Evolutionary conservation across 257 asterid species (phyloP).

Genomic region (Anisodus tanguticus): DNA sequence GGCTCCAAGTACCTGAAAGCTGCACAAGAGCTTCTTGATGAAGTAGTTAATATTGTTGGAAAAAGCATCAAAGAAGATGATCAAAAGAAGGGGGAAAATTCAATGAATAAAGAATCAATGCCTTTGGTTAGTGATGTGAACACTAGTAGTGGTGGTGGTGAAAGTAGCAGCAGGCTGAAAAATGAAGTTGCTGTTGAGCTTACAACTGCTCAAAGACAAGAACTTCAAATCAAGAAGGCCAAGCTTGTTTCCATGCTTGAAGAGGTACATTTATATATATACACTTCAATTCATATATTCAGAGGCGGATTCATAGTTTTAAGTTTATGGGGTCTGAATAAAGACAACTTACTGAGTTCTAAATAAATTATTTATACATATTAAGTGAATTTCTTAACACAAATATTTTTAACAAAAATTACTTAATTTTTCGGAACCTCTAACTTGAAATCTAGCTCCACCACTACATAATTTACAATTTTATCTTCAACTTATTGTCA

Average conservation of each 20-base stretch:
- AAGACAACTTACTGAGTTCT: too few relatives aligned
- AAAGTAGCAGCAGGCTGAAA: conserved; percentile 25
- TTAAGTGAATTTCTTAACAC: not conserved
- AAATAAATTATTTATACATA: too few relatives aligned
- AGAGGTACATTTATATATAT: conserved; percentile 56
- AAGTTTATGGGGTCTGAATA: not conserved
- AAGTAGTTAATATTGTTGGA: conserved; percentile 56
- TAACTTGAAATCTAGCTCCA: not conserved
- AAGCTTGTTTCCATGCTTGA: conserved; percentile 71
- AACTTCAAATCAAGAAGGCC: conserved; percentile 78
- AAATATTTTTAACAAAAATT: not conserved
- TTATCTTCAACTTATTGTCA: not conserved
- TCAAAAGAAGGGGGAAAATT: conserved; percentile 38
- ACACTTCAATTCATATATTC: not conserved
- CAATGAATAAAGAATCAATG: conserved; percentile 35
- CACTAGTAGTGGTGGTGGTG: conserved; percentile 31
- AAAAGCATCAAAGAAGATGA: conserved; percentile 32
- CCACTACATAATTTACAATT: not conserved
- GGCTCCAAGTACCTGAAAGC: conserved; percentile 71
- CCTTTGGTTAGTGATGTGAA: conserved; percentile 4
- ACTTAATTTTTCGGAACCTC: not conserved
- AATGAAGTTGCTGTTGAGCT: conserved; percentile 40
- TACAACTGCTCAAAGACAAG: conserved; percentile 70
- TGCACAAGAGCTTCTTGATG: conserved; percentile 72
- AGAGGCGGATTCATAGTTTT: not conserved